phyloP scores from a whole-genome alignment of 805 yeast genomes.

The Blastobotrys chiropterorum region DNA sequence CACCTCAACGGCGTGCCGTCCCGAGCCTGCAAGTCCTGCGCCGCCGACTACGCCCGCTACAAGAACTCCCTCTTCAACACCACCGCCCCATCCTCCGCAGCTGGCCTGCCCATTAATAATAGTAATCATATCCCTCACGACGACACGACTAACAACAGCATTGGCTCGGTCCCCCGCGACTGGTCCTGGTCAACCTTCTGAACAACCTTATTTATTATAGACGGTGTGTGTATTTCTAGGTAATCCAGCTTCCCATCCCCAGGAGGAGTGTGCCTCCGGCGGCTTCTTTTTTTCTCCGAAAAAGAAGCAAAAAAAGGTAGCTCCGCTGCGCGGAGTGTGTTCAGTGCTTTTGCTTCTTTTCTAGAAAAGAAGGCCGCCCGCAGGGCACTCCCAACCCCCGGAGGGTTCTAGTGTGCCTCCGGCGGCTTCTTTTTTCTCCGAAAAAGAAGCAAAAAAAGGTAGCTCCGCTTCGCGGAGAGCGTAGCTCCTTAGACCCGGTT shows the following conservation, averaged over 20 bases:
- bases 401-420: not conserved
- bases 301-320: not conserved
- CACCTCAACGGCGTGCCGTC: conserved; percentile 54
- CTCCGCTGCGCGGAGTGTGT: not conserved
- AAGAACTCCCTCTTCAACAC: conserved; percentile 10
- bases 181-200: conserved; percentile 79
- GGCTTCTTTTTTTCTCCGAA: not conserved
- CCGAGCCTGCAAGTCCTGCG: conserved; percentile 66
- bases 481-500: too few relatives aligned
- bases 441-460: not conserved
- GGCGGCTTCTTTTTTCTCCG: not conserved
- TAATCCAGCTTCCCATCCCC: too few relatives aligned
- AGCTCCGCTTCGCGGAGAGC: too few relatives aligned
- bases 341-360: not conserved
- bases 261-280: not conserved
- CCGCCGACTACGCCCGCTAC: conserved; percentile 49
- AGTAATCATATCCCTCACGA: too few relatives aligned
- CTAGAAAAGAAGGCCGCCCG: not conserved
- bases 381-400: not conserved
- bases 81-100: conserved; percentile 5
- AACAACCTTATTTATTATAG: conserved; percentile 12
- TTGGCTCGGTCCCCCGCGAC: conserved; percentile 56
- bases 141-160: conserved; percentile 18
- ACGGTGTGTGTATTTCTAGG: too few relatives aligned
- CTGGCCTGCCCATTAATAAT: not conserved